Conservation (phyloP, 1,284 basidiomycete species). For the Porodaedalea pini region DNA sequence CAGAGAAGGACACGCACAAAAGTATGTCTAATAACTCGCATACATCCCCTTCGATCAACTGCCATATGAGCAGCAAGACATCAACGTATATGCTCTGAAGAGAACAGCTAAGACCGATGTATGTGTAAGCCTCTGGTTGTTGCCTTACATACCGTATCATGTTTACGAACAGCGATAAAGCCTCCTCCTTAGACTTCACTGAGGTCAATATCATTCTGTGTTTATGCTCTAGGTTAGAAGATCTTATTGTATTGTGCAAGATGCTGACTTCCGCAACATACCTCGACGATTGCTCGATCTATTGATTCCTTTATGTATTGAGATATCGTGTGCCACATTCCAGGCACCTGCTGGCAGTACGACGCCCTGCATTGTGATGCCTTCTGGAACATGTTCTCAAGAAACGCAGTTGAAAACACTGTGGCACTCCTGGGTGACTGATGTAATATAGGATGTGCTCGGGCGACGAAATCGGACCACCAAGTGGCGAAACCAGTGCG, state of each 20-base stretch:
- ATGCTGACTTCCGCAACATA: neutral
- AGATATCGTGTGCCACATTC: neutral
- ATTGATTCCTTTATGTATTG: neutral
- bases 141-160: neutral
- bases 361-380: neutral
- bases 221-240: neutral
- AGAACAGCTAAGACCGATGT: too few relatives aligned
- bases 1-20: too few relatives aligned
- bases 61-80: too few relatives aligned
- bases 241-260: neutral
- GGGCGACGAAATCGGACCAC: neutral
- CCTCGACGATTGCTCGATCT: neutral
- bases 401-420: neutral
- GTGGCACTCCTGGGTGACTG: neutral
- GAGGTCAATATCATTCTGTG: constrained; percentile 11
- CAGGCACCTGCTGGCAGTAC: neutral
- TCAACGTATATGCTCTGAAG: too few relatives aligned
- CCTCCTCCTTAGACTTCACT: constrained; percentile 10
- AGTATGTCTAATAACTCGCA: too few relatives aligned
- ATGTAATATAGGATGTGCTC: neutral
- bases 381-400: neutral
- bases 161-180: too few relatives aligned
- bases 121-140: neutral
- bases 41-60: too few relatives aligned
- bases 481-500: neutral